A percentile compares a stretch with the other conserved stretches of the same genome.
Evolutionary conservation across 495 filamentous ascomycete genomes (phyloP).

Genomic region (Neurospora discreta): DNA sequence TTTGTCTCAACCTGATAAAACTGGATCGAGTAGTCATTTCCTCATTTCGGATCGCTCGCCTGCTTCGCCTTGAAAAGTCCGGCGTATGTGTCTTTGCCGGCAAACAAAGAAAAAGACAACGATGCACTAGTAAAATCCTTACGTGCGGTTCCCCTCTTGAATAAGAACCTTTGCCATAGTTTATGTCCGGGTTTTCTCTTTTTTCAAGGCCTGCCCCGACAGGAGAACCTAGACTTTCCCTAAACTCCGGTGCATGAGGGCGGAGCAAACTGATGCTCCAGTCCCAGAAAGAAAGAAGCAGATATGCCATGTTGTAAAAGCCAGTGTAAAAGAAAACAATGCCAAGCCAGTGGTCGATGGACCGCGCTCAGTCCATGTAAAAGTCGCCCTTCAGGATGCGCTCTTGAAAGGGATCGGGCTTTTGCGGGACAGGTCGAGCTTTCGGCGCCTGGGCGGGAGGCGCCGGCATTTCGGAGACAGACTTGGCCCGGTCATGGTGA

Average conservation of each 20-base stretch:
- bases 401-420: conserved; percentile 89
- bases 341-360: background rate
- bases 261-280: background rate
- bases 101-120: background rate
- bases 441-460: conserved; percentile 41
- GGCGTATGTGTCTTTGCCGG: background rate
- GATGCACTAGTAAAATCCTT: background rate
- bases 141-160: background rate
- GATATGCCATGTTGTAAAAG: background rate
- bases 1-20: background rate
- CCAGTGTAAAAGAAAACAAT: background rate
- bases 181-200: background rate
- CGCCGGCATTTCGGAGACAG: conserved; percentile 56
- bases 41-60: background rate
- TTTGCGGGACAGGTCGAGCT: conserved; percentile 31
- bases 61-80: background rate
- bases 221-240: background rate
- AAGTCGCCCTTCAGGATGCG: conserved; percentile 95
- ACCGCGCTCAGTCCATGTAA: conserved; percentile 73
- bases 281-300: background rate
- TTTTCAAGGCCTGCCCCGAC: background rate
- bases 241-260: background rate
- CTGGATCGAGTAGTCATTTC: background rate
- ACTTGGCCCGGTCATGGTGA: conserved; percentile 57
- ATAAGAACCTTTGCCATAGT: background rate